These are phyloP conservation scores for Elaeis oleifera DNA, from an alignment of 202 grass and related monocot species.

Conservation along the genomic window DNA sequence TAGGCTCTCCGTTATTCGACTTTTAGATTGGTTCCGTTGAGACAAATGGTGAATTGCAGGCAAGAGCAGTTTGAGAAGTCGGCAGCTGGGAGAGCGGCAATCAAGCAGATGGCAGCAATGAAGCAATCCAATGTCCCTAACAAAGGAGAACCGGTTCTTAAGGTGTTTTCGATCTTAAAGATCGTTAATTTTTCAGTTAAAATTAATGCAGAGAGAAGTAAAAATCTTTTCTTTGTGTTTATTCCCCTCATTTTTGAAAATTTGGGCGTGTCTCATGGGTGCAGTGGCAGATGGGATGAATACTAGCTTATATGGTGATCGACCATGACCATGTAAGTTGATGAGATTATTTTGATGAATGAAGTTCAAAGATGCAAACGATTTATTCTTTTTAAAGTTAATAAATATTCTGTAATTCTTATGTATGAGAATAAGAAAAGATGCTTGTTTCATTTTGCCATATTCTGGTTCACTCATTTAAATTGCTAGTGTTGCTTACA, in stretches of 20 bases:
- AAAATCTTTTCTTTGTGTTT: constrained; percentile 4
- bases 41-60: constrained; percentile 24
- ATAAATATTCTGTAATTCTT: no score
- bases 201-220: not conserved
- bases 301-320: constrained; percentile 3
- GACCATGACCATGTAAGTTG: constrained; percentile 30
- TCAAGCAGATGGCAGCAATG: constrained; percentile 72
- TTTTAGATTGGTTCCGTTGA: not conserved
- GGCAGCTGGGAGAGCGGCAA: constrained; percentile 68
- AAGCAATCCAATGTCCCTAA: constrained; percentile 61
- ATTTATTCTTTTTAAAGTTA: no score
- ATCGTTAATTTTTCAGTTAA: constrained; percentile 3
- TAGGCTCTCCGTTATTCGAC: not conserved
- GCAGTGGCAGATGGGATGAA: constrained; percentile 97
- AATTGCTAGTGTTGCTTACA: no score
- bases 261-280: constrained; percentile 24
- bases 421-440: no score
- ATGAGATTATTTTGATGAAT: not conserved
- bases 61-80: constrained; percentile 80
- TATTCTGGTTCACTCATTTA: no score
- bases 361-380: no score
- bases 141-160: constrained; percentile 83
- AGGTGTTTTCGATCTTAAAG: constrained; percentile 29
- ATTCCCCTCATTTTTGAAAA: constrained; percentile 5
- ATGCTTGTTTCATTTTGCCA: no score